phyloP scores from a whole-genome alignment of 192 early-diverging fungal species.

The Coemansia sp. region DNA sequence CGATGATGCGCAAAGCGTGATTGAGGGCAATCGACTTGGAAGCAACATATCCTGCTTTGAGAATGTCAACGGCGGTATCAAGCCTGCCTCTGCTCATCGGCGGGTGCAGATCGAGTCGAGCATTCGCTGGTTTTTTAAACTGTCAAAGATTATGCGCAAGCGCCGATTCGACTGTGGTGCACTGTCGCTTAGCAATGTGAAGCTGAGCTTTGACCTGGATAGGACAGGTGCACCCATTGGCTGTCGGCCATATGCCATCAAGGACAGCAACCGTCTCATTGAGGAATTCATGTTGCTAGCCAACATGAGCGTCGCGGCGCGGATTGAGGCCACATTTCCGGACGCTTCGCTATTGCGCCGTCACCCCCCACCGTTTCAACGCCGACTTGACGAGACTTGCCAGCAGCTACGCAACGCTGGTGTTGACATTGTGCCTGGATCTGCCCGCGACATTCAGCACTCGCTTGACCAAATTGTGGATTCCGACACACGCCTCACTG shows the following conservation, averaged over 20 bases:
- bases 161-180: conserved; percentile 77
- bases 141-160: conserved; percentile 57
- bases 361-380: conserved; percentile 57
- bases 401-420: conserved; percentile 54
- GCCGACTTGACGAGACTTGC: conserved; percentile 29
- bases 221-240: conserved; percentile 80
- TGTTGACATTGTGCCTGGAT: conserved; percentile 55
- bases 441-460: conserved; percentile 56
- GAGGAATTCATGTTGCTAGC: conserved; percentile 92
- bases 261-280: conserved; percentile 89
- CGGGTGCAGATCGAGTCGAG: conserved; percentile 52
- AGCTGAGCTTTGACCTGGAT: conserved; percentile 92
- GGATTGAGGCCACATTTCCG: conserved; percentile 76
- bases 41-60: conserved; percentile 13
- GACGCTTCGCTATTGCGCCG: conserved; percentile 76
- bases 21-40: conserved; percentile 39
- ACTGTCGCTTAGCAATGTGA: conserved; percentile 84
- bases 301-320: conserved; percentile 91
- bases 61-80: conserved; percentile 3
- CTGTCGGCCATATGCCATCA: conserved; percentile 54
- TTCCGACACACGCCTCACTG: conserved; percentile 13
- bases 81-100: conserved; percentile 11
- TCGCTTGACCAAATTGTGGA: conserved; percentile 55
- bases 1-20: conserved; percentile 88
- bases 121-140: conserved; percentile 53